Percentiles rank a stretch among this genome's conserved stretches.
Evolutionary conservation across 140 eudicot species (phyloP).

Genomic region (Ambrosia hybrid): DNA sequence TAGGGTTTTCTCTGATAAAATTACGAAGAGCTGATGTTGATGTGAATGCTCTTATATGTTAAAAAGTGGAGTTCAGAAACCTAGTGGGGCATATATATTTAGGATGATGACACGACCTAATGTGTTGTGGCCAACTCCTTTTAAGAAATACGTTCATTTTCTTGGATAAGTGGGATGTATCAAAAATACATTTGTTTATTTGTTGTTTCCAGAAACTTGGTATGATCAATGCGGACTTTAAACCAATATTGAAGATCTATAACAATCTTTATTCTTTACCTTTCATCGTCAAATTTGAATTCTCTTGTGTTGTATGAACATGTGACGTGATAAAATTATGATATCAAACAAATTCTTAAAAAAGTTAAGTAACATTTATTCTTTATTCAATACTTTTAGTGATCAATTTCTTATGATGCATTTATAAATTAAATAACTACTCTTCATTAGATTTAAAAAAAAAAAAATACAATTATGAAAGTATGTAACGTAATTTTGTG

Average conservation of each 20-base stretch:
- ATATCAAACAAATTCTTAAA: no score
- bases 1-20: no score
- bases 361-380: no score
- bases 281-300: background rate
- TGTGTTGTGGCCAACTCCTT: conserved; percentile 9
- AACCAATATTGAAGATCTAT: background rate
- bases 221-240: conserved; percentile 20
- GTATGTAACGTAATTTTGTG: no score
- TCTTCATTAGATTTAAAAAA: no score
- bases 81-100: conserved; percentile 21
- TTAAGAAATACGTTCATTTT: background rate
- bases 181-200: conserved; percentile 5
- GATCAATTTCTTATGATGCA: no score
- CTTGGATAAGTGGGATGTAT: conserved; percentile 21
- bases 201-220: background rate
- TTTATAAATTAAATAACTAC: no score
- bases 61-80: conserved; percentile 2
- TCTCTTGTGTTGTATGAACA: background rate
- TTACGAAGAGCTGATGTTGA: no score
- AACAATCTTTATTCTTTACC: background rate
- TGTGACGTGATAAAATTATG: background rate
- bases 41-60: no score
- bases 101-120: conserved; percentile 29
- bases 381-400: no score
- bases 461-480: no score